Conservation (phyloP, 1,284 basidiomycete species). For the Fomitopsis betulina region DNA sequence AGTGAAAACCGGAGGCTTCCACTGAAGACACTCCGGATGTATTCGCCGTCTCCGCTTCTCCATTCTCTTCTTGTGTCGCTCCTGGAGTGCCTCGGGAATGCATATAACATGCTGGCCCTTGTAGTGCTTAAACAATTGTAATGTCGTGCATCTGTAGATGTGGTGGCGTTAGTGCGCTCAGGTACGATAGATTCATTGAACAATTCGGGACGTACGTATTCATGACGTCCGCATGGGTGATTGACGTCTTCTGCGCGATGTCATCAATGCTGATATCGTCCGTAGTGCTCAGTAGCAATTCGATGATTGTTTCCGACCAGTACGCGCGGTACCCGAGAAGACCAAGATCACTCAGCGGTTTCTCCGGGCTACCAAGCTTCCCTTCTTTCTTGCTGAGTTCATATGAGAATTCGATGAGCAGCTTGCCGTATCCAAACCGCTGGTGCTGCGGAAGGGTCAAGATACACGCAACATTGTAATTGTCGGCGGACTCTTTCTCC, state of each 20-base stretch:
- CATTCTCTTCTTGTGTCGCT: slow-evolving; percentile 84
- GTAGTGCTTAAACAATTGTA: slow-evolving; percentile 95
- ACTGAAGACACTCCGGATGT: slow-evolving; percentile 75
- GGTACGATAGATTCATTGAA: slow-evolving; percentile 2
- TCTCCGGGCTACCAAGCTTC: slow-evolving; percentile 96
- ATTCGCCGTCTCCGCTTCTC: slow-evolving; percentile 81
- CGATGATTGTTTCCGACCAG: slow-evolving; percentile 97
- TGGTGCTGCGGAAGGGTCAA: slow-evolving; percentile 97
- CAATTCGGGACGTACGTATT: slow-evolving; percentile 75
- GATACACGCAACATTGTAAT: slow-evolving; percentile 99
- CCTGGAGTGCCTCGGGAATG: slow-evolving; percentile 87
- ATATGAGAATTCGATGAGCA: slow-evolving; percentile 98
- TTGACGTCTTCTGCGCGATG: slow-evolving; percentile 94
- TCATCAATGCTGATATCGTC: slow-evolving; percentile 94
- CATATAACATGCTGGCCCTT: slow-evolving; percentile 95
- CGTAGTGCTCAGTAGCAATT: slow-evolving; percentile 71
- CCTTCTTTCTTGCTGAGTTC: slow-evolving; percentile 96
- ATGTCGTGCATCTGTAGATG: slow-evolving; percentile 74
- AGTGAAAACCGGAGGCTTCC: slow-evolving; percentile 94
- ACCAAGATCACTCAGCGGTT: slow-evolving; percentile 94
- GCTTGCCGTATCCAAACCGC: slow-evolving; percentile 91
- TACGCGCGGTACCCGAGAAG: slow-evolving; percentile 93
- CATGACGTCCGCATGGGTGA: slow-evolving; percentile 96
- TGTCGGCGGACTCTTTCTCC: slow-evolving; percentile 97
- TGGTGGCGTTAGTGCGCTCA: slow-evolving; percentile 9